Evolutionary conservation across 257 asterid genomes (phyloP), one percentile per base, ranked within the genome.

Genomic region (Verbascum thapsus): DNA sequence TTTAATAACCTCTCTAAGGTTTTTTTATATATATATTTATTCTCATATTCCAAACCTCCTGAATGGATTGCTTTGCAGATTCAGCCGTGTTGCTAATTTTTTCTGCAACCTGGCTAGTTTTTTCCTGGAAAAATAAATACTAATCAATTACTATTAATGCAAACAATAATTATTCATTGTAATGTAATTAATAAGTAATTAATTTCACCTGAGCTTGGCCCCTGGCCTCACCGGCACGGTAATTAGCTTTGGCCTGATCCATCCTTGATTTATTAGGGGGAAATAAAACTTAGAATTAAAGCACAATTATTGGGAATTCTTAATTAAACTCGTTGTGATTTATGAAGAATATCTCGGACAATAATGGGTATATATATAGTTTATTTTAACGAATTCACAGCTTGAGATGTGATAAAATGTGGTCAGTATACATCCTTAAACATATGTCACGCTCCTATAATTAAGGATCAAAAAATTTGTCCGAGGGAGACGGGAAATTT

Each of bases 21-120:
- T n/a, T n/a, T 26, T 26, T 26, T 5, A 26, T 1, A 1, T 5
- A 26, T 1, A 26, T 26, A 1, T 26, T 2, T 5, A 26, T 26
- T 26, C 32, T 26, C 32, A 38, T 51, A 19, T 9, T 15, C 6
- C 10, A 17, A 23, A 73, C 80, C 79, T 77, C 58, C 8, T 70
- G 77, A 0, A 69, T 30, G 0, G 86, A 71, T 8, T 80, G 69
- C 69, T 66, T 76, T 13, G 86, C 76, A 30, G 83, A 68, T 60
- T 80, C 69, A 16, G 85, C 80, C 22, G 67, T 35, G 30, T 67
- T 50, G 63, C 50, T 63, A 43, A 70, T 63, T 8, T 63, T 80
- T 51, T 80, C 82, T 42, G 75, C 39, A 77, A 50, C 41, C 49
- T 80, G 81, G 54, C 26, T 72, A 9, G 69, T 18, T 34, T 72